Conservation (phyloP, 192 early-diverging fungal genomes). For the Haplosporangium gracile region DNA sequence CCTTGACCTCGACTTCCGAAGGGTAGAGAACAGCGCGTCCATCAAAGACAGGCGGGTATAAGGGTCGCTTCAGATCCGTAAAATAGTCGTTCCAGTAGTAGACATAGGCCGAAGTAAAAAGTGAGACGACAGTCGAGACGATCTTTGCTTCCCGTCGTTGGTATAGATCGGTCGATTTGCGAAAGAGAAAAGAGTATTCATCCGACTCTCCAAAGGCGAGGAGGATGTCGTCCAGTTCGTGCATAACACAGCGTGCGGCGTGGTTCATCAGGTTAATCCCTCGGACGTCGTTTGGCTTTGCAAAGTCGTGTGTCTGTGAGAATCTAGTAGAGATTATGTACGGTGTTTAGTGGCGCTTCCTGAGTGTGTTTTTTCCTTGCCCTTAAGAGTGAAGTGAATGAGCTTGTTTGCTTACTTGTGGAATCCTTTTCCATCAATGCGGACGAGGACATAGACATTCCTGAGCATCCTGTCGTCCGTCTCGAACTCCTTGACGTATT, state of each 20-base stretch:
- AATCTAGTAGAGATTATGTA: conserved; percentile 65
- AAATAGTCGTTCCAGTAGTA: conserved; percentile 86
- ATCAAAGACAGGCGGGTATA: conserved; percentile 93
- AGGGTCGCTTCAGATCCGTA: conserved; percentile 64
- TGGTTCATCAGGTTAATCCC: conserved; percentile 88
- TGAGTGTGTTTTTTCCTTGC: not conserved
- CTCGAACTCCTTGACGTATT: conserved; percentile 94
- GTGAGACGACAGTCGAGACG: conserved; percentile 80
- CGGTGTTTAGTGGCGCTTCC: not conserved
- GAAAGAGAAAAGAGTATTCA: conserved; percentile 80
- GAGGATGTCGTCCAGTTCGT: conserved; percentile 82
- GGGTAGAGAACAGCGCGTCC: conserved; percentile 92
- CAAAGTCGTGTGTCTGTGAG: conserved; percentile 78
- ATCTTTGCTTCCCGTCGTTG: conserved; percentile 75
- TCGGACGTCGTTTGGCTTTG: conserved; percentile 83
- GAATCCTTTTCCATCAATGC: conserved; percentile 93
- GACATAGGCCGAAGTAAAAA: conserved; percentile 91
- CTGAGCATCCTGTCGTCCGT: conserved; percentile 79
- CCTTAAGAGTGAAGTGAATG: not conserved
- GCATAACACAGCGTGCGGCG: conserved; percentile 84
- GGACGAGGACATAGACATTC: conserved; percentile 90
- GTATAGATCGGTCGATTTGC: conserved; percentile 38
- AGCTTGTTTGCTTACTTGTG: conserved; percentile 66
- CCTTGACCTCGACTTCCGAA: conserved; percentile 81
- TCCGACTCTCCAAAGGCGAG: conserved; percentile 95